phyloP scores from a whole-genome alignment of 345 rosid genomes.

The Linum usitatissimum region DNA sequence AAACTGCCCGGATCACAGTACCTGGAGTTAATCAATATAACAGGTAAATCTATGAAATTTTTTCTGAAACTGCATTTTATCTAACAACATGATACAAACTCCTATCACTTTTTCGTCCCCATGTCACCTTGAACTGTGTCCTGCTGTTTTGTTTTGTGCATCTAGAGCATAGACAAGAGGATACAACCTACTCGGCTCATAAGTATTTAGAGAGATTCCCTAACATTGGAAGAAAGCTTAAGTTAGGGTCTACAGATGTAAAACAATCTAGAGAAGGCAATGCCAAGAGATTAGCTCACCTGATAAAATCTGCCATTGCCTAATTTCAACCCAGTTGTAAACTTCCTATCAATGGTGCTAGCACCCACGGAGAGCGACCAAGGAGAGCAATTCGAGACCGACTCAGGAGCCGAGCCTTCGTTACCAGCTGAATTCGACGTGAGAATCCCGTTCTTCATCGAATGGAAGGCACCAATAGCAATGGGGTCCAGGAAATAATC shows the following conservation, averaged over 20 bases:
- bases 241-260: not conserved
- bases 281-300: conserved; percentile 1
- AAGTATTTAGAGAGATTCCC: not conserved
- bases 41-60: not conserved
- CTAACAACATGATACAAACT: not conserved
- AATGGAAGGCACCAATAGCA: not conserved
- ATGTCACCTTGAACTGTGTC: not conserved
- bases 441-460: conserved; percentile 1
- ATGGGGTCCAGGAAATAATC: not conserved
- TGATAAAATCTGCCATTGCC: conserved; percentile 14
- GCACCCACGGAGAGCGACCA: conserved; percentile 27
- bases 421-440: conserved; percentile 4
- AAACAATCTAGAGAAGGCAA: too few species aligned
- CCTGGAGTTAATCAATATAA: not conserved
- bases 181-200: not conserved
- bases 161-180: too few species aligned
- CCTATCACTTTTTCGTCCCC: too few species aligned
- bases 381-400: not conserved
- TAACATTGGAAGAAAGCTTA: not conserved
- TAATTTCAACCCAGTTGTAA: conserved; percentile 13
- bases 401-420: not conserved
- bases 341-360: conserved; percentile 20
- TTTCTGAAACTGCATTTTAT: not conserved
- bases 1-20: not conserved
- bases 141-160: not conserved